phyloP scores from a whole-genome alignment of 352 stramenopile species.

The Globisporangium paddicum region DNA sequence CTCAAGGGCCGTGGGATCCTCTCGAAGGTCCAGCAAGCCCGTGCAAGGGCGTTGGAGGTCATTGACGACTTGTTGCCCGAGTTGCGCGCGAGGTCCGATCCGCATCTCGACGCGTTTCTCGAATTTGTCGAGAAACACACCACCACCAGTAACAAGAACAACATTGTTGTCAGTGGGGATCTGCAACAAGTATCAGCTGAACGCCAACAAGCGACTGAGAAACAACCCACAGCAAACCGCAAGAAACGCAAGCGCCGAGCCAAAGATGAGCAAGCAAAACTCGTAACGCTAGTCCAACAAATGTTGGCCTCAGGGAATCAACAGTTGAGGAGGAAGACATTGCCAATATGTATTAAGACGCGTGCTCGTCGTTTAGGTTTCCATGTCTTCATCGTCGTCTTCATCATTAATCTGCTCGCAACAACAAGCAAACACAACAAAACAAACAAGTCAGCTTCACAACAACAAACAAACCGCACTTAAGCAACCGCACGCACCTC shows the following conservation, averaged over 20 bases:
- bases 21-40: conserved; percentile 3
- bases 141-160: too few relatives aligned
- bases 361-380: conserved; percentile 12
- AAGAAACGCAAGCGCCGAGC: neutral
- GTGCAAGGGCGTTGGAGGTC: conserved; percentile 4
- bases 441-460: neutral
- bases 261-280: too few relatives aligned
- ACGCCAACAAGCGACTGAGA: neutral
- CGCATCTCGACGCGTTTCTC: conserved; percentile 10
- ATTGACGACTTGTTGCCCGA: conserved; percentile 17
- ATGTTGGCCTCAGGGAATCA: neutral
- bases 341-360: neutral
- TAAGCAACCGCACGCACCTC: conserved; percentile 49
- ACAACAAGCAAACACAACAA: neutral
- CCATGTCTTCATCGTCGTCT: conserved; percentile 42
- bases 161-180: neutral
- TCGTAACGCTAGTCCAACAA: neutral
- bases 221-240: neutral
- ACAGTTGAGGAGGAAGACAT: neutral
- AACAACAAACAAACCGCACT: neutral
- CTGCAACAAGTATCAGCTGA: neutral
- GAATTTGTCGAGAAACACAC: conserved; percentile 5
- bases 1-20: conserved; percentile 17
- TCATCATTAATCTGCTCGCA: conserved; percentile 24
- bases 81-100: conserved; percentile 22